Evolutionary conservation across 2,329 filamentous ascomycete genomes (phyloP).

Genomic region (Aspergillus bombycis): DNA sequence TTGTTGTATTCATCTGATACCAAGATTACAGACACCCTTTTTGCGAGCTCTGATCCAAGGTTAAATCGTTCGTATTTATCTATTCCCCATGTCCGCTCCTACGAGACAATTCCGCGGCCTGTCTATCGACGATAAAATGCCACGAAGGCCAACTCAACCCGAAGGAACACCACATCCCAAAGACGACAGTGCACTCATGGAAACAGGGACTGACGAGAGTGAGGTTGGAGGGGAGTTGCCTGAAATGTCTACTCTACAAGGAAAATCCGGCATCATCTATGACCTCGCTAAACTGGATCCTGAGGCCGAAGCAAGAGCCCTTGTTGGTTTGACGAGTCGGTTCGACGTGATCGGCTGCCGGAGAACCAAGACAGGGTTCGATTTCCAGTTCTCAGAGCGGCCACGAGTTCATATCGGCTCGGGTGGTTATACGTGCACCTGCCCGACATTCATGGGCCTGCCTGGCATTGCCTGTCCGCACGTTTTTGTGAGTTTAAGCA

Average conservation of each 20-base stretch:
- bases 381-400: slow-evolving; percentile 42
- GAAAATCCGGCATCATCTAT: slow-evolving; percentile 40
- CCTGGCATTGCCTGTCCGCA: slow-evolving; percentile 43
- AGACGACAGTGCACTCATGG: slow-evolving; percentile 16
- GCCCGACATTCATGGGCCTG: slow-evolving; percentile 34
- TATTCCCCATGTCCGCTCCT: slow-evolving; percentile 42
- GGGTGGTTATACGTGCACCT: slow-evolving; percentile 39
- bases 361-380: slow-evolving; percentile 33
- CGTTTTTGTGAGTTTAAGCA: slow-evolving; percentile 42
- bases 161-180: slow-evolving; percentile 25
- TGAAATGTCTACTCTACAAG: slow-evolving; percentile 28
- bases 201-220: slow-evolving; percentile 19
- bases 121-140: slow-evolving; percentile 42
- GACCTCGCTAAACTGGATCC: slow-evolving; percentile 35
- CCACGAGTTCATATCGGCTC: slow-evolving; percentile 37
- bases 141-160: slow-evolving; percentile 31
- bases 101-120: slow-evolving; percentile 43
- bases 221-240: slow-evolving; percentile 21
- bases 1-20: slow-evolving; percentile 7
- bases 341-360: slow-evolving; percentile 42
- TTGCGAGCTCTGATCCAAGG: slow-evolving; percentile 1
- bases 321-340: slow-evolving; percentile 36
- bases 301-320: slow-evolving; percentile 35
- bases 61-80: slow-evolving; percentile 11
- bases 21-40: slow-evolving; percentile 4